Evolutionary conservation across 169 alveolate genomes (phyloP).

Genomic region (Plasmodium gallinaceum): DNA sequence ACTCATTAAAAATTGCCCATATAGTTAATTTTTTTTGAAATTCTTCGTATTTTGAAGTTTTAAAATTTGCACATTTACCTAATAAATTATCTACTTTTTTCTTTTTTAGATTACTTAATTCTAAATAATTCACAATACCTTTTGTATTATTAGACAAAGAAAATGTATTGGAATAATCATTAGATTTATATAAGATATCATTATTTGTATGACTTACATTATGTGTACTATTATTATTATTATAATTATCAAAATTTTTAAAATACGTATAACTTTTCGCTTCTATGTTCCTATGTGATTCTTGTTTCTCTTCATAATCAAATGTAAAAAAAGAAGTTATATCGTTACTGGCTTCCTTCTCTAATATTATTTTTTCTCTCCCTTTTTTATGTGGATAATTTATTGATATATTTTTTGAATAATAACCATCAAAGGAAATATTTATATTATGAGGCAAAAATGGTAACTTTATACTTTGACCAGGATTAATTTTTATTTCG

Average conservation of each 20-base stretch:
- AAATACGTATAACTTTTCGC: background rate
- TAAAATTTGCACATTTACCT: conserved; percentile 9
- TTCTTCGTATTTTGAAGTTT: conserved; percentile 54
- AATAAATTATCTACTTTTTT: background rate
- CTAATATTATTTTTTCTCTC: conserved; percentile 70
- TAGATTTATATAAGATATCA: background rate
- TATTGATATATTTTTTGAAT: conserved; percentile 45
- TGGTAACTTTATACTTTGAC: conserved; percentile 71
- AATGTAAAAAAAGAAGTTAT: conserved; percentile 44
- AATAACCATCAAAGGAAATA: conserved; percentile 68
- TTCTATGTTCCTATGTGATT: background rate
- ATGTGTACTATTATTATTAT: background rate
- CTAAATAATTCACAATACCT: background rate
- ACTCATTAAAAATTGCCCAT: conserved; percentile 74
- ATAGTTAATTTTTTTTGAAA: conserved; percentile 59
- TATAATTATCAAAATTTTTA: conserved; percentile 1
- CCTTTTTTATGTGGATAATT: conserved; percentile 75
- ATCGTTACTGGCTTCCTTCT: conserved; percentile 10
- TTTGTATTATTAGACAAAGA: background rate
- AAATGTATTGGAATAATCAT: background rate
- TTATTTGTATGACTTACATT: background rate
- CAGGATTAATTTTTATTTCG: conserved; percentile 61
- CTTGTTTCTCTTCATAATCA: conserved; percentile 30
- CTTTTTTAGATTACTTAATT: background rate
- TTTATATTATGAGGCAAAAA: conserved; percentile 34